phyloP scores from a whole-genome alignment of 176 grass and related monocot species.

The Eragrostis nindensis region DNA sequence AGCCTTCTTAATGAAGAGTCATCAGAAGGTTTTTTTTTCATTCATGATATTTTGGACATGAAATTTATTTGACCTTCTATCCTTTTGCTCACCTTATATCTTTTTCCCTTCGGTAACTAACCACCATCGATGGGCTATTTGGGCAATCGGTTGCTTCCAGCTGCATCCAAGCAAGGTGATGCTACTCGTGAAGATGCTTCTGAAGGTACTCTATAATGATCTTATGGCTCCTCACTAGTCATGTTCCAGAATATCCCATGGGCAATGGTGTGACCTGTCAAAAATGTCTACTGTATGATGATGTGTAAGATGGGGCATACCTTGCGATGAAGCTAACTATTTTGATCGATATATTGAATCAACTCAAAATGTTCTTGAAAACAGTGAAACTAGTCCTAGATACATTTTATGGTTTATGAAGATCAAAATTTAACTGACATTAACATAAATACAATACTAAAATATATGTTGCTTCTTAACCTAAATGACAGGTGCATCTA shows the following conservation, averaged over 20 bases:
- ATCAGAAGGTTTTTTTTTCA: slow-evolving; percentile 24
- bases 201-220: slow-evolving; percentile 26
- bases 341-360: neutral
- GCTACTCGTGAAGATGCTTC: slow-evolving; percentile 18
- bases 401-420: neutral
- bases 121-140: slow-evolving; percentile 8
- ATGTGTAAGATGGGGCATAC: slow-evolving; percentile 20
- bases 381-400: neutral
- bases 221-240: slow-evolving; percentile 2
- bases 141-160: slow-evolving; percentile 3
- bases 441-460: too few relatives aligned
- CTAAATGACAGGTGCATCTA: neutral
- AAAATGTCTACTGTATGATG: slow-evolving; percentile 1
- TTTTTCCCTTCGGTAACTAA: neutral
- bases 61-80: neutral
- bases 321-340: slow-evolving; percentile 13
- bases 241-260: neutral
- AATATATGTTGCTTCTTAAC: too few relatives aligned
- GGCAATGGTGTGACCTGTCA: neutral
- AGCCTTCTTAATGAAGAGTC: neutral
- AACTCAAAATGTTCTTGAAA: neutral
- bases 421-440: neutral
- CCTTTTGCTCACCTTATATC: neutral
- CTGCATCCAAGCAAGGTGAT: slow-evolving; percentile 14
- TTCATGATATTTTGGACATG: neutral